Percentiles rank a stretch among this genome's conserved stretches.
These are phyloP conservation scores for Colletotrichum tabaci DNA, from an alignment of 2,329 filamentous ascomycete genomes.

Conservation along the genomic window DNA sequence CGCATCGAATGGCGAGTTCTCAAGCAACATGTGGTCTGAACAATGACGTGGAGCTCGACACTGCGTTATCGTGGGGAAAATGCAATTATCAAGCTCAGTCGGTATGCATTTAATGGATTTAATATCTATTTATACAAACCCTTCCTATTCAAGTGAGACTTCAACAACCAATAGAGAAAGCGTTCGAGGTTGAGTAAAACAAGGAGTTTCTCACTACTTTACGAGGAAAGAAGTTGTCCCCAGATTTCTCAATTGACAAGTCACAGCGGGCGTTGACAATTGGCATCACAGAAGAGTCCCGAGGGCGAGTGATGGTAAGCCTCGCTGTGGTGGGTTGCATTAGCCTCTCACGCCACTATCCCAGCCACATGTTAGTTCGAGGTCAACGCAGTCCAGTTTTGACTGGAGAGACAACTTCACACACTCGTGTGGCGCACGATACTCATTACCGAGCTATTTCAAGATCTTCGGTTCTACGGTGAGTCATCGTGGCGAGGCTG, in stretches of 20 bases:
- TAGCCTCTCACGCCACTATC: neutral
- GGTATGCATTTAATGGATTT: neutral
- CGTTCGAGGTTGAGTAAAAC: neutral
- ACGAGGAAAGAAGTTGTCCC: neutral
- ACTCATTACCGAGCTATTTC: neutral
- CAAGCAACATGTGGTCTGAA: slow-evolving; percentile 22
- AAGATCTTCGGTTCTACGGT: neutral
- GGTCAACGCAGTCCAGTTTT: neutral
- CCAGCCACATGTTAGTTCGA: slow-evolving; percentile 20
- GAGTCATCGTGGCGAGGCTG: slow-evolving; percentile 7
- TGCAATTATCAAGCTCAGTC: neutral
- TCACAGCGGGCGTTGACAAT: neutral
- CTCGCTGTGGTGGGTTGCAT: neutral
- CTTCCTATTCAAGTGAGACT: neutral
- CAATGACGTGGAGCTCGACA: slow-evolving; percentile 38
- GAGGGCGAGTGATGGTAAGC: neutral
- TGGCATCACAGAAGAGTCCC: neutral
- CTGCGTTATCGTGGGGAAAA: slow-evolving; percentile 14
- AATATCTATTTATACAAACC: neutral
- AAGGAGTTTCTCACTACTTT: no score
- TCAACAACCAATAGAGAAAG: neutral
- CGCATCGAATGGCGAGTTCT: slow-evolving; percentile 5
- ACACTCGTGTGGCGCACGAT: neutral
- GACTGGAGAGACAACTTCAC: neutral
- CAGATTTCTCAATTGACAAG: no score